These are phyloP conservation scores for Hansenula anomala DNA, from an alignment of 1,139 yeast species.

Conservation along the genomic window DNA sequence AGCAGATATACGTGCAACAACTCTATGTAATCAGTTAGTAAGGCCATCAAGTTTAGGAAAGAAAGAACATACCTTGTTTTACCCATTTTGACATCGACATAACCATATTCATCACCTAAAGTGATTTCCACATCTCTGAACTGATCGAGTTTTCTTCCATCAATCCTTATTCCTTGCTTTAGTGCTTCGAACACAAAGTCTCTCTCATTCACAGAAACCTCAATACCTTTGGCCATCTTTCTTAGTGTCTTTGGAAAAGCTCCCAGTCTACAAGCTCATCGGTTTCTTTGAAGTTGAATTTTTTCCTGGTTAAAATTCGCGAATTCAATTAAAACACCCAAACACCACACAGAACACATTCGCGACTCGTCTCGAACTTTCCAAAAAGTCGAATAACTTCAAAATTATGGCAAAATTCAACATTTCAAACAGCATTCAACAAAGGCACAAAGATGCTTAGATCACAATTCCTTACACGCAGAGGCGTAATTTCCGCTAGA, in stretches of 20 bases:
- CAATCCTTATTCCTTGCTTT: slow-evolving; percentile 58
- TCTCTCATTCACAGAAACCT: slow-evolving; percentile 62
- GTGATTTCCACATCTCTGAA: slow-evolving; percentile 59
- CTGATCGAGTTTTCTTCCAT: slow-evolving; percentile 62
- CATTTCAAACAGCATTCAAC: no score
- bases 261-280: no score
- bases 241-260: neutral
- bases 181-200: slow-evolving; percentile 59
- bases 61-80: slow-evolving; percentile 34
- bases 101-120: slow-evolving; percentile 74
- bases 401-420: neutral
- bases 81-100: slow-evolving; percentile 73
- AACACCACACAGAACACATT: neutral
- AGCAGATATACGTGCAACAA: slow-evolving; percentile 76
- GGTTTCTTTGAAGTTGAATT: no score
- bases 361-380: neutral
- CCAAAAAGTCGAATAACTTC: neutral
- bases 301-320: no score
- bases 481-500: slow-evolving; percentile 1
- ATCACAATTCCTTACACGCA: neutral
- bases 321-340: neutral
- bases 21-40: slow-evolving; percentile 23
- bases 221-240: slow-evolving; percentile 49
- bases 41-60: slow-evolving; percentile 56
- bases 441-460: no score